Base-by-base conservation (phyloP, 164 flowering plant genomes). In the Vitis cinerea region DNA sequence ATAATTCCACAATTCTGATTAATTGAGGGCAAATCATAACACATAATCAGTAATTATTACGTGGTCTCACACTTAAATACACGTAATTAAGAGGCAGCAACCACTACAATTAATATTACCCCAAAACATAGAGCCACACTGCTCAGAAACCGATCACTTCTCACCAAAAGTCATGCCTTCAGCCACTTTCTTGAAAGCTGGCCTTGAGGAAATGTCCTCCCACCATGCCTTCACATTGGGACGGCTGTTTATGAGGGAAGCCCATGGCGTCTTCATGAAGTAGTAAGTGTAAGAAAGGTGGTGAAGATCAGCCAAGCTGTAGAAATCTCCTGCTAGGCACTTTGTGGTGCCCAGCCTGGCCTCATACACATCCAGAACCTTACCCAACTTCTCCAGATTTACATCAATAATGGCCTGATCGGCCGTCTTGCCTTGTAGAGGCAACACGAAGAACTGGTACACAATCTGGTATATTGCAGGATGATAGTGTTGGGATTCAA, bases 331-430 rank as follows among this genome's bases (percentile, higher is more conserved):
- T 2, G 86, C 91, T 37, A 89, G 65, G 77, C 84, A 89, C 79
- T 87, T 82, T 74, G 31, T 78, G 27, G n/a, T 70, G 31, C 70
- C 61, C 57, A 88, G 85, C 65, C 66, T 74, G 0, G 65, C 77
- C 74, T 88, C 91, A 56, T 90, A 90, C 30, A 90, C 85, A 60
- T 88, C 92, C 19, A 90, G 75, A 55, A 90, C 87, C 57, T 81
- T 78, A 37, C 64, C 79, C 10, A 90, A 84, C 79, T 87, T 86
- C 72, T 75, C 85, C 30, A 70, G 59, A 47, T 65, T 61, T 10
- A 67, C 79, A 2, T 80, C 83, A 13, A 83, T 73, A 47, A 78
- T 60, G 0, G 77, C 56, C 48, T 79, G 68, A 58, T 86, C 90
- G 0, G 85, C 60, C 3, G 79, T 13, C 50, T 66, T 63, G 8